phyloP scores from a whole-genome alignment of 106 monocot species.

The Acorus gramineus region DNA sequence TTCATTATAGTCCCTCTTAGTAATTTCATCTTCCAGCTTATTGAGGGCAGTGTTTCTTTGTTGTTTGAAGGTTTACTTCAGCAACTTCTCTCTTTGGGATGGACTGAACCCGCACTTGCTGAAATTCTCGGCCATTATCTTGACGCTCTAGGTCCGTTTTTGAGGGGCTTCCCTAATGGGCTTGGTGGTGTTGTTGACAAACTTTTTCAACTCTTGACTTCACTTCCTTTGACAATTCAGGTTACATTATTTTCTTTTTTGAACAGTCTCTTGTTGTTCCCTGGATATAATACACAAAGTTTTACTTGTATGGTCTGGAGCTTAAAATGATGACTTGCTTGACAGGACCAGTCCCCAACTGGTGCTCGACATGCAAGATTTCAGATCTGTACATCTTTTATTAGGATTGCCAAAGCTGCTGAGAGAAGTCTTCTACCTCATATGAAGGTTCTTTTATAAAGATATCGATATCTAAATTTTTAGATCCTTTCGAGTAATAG shows the following conservation, averaged over 20 bases:
- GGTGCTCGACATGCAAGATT: slow-evolving; percentile 74
- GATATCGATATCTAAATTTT: slow-evolving; percentile 1
- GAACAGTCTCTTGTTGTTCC: too few species aligned
- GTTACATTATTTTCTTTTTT: slow-evolving; percentile 16
- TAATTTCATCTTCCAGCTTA: slow-evolving; percentile 5
- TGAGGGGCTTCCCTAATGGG: slow-evolving; percentile 69
- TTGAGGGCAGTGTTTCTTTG: slow-evolving; percentile 6
- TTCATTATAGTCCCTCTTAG: not conserved
- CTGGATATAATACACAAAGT: too few species aligned
- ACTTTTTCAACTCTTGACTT: slow-evolving; percentile 89
- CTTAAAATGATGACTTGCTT: not conserved
- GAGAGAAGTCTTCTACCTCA: slow-evolving; percentile 85
- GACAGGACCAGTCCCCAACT: slow-evolving; percentile 58
- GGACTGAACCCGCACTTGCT: slow-evolving; percentile 62
- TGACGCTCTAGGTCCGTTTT: slow-evolving; percentile 72
- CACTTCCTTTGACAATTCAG: slow-evolving; percentile 52
- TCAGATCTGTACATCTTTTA: slow-evolving; percentile 90
- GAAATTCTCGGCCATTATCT: slow-evolving; percentile 68
- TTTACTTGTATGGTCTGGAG: too few species aligned
- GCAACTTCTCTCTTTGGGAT: slow-evolving; percentile 59
- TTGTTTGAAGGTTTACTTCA: slow-evolving; percentile 65
- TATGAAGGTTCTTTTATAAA: slow-evolving; percentile 62
- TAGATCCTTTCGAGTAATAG: not conserved
- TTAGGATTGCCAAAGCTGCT: slow-evolving; percentile 86
- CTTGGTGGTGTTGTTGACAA: slow-evolving; percentile 70